phyloP scores from a whole-genome alignment of 1,139 yeast species.

The Candida labiduridarum region DNA sequence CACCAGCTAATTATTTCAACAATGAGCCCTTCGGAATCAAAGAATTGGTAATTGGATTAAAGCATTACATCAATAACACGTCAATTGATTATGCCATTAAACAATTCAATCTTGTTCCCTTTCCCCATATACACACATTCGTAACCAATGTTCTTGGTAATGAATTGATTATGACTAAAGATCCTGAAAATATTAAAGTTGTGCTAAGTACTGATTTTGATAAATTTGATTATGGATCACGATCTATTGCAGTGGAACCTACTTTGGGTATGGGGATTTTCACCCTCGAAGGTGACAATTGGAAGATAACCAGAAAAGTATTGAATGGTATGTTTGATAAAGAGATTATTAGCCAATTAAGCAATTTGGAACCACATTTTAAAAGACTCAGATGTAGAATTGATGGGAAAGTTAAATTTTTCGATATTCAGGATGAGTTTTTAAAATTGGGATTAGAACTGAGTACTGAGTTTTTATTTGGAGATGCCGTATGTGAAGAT shows the following conservation, averaged over 20 bases:
- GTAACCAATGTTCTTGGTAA: constrained; percentile 20
- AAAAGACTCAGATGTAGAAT: constrained; percentile 37
- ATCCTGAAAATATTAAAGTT: constrained; percentile 38
- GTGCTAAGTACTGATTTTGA: constrained; percentile 43
- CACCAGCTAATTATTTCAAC: constrained; percentile 1
- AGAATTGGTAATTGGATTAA: background rate
- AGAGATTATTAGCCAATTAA: constrained; percentile 52
- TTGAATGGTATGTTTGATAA: constrained; percentile 56
- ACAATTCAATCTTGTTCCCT: background rate
- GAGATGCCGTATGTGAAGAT: constrained; percentile 26
- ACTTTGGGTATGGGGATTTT: constrained; percentile 58
- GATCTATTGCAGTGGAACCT: constrained; percentile 42
- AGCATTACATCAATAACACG: background rate
- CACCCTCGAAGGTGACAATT: constrained; percentile 54
- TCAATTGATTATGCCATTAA: background rate
- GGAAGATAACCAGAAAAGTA: constrained; percentile 58
- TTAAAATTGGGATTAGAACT: constrained; percentile 42
- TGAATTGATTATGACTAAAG: constrained; percentile 19
- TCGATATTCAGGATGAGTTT: constrained; percentile 41
- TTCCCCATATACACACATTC: background rate
- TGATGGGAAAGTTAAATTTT: constrained; percentile 22
- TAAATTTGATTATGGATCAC: constrained; percentile 49
- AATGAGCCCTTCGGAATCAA: constrained; percentile 14
- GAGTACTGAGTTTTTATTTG: constrained; percentile 45
- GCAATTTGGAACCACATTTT: constrained; percentile 45